Conservation (phyloP, 257 asterid species). For the Solanum chiquidenum region DNA sequence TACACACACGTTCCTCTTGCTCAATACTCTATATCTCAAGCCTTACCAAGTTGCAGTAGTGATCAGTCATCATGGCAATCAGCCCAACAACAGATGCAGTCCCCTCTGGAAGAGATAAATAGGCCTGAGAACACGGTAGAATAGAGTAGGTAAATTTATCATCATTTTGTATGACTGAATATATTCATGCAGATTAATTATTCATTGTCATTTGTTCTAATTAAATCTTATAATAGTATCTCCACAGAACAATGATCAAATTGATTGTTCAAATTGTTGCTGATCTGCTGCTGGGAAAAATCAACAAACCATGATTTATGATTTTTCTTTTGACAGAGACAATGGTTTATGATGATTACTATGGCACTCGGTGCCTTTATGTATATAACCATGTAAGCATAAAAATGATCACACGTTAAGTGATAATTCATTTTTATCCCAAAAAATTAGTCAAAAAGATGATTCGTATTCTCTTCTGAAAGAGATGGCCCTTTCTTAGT, state of each 20-base stretch:
- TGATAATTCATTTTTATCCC: background rate
- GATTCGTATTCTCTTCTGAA: background rate
- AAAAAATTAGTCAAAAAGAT: background rate
- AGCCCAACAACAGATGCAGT: slow-evolving; percentile 84
- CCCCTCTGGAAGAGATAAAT: slow-evolving; percentile 94
- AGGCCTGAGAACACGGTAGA: slow-evolving; percentile 55
- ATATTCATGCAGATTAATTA: background rate
- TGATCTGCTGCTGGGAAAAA: background rate
- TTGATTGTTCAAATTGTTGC: background rate
- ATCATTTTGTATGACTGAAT: background rate
- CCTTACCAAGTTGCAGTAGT: slow-evolving; percentile 74
- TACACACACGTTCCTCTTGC: background rate
- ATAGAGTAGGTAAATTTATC: background rate
- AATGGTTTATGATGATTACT: background rate
- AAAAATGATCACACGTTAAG: background rate
- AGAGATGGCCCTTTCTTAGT: background rate
- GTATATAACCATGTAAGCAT: background rate
- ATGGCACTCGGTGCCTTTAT: background rate
- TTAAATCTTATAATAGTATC: background rate
- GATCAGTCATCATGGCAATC: slow-evolving; percentile 95
- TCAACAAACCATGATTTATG: background rate
- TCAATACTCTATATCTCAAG: slow-evolving; percentile 7
- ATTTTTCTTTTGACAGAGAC: background rate
- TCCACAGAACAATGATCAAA: background rate
- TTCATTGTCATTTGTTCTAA: background rate